Percentiles rank a stretch among this genome's conserved stretches.
These are phyloP conservation scores for Tuber aestivum DNA, from an alignment of 495 filamentous ascomycete species.

Conservation along the genomic window DNA sequence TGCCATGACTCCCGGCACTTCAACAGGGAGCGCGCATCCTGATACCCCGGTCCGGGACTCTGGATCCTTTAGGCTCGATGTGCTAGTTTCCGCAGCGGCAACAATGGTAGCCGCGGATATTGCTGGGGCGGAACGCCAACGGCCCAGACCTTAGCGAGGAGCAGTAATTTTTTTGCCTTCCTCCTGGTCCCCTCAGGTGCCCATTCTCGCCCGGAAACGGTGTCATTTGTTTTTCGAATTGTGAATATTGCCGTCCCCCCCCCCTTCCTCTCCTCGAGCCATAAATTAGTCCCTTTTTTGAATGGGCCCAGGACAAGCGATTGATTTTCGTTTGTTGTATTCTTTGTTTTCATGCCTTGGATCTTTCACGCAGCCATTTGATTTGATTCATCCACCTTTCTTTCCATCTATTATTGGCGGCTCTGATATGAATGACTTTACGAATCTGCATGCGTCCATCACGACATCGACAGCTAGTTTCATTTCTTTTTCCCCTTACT, in stretches of 20 bases:
- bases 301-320: background rate
- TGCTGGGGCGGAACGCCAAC: background rate
- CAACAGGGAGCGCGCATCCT: background rate
- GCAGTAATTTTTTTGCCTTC: background rate
- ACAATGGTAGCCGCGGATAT: slow-evolving; percentile 1
- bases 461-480: background rate
- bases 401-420: background rate
- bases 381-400: background rate
- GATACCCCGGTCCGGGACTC: background rate
- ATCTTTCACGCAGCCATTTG: background rate
- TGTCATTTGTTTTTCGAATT: background rate
- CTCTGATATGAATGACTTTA: background rate
- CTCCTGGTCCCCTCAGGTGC: background rate
- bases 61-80: slow-evolving; percentile 1
- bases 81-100: background rate
- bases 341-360: background rate
- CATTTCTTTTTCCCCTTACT: background rate
- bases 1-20: background rate
- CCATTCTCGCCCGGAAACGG: background rate
- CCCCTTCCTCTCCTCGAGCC: background rate
- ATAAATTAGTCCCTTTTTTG: background rate
- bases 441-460: slow-evolving; percentile 2
- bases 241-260: background rate
- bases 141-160: background rate
- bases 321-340: background rate